phyloP scores from a whole-genome alignment of 306 rosid species.

The Cicer bijugum region DNA sequence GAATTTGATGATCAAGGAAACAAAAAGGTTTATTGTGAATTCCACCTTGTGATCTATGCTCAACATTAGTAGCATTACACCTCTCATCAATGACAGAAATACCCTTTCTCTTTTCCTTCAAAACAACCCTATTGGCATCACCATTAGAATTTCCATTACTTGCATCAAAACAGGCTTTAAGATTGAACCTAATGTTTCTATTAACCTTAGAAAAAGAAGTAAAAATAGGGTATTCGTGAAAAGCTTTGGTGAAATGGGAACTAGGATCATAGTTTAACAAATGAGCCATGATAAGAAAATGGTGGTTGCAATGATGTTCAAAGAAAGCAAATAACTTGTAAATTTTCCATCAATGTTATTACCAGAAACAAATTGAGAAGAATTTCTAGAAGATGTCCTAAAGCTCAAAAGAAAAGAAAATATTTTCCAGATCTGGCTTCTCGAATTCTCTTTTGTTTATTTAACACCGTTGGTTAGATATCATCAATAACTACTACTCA shows the following conservation, averaged over 20 bases:
- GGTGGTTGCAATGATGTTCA: not conserved
- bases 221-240: conserved; percentile 40
- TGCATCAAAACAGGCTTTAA: conserved; percentile 47
- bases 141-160: conserved; percentile 22
- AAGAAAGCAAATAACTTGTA: too few species aligned
- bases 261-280: conserved; percentile 43
- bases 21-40: conserved; percentile 42
- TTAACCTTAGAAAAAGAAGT: conserved; percentile 36
- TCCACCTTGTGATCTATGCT: conserved; percentile 39
- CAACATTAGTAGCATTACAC: conserved; percentile 14
- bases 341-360: too few species aligned
- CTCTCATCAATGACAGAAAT: conserved; percentile 16
- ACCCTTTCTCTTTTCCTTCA: conserved; percentile 52
- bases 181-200: conserved; percentile 25
- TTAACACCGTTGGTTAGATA: too few species aligned
- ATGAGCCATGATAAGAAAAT: conserved; percentile 43
- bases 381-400: conserved; percentile 32
- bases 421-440: not conserved
- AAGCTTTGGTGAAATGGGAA: conserved; percentile 32
- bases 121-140: conserved; percentile 35
- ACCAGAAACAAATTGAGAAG: conserved; percentile 3
- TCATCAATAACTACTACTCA: too few species aligned
- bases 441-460: too few species aligned
- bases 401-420: conserved; percentile 7
- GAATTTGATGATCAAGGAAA: conserved; percentile 47